phyloP scores from a whole-genome alignment of 805 yeast genomes.

The Pichia cabralensis region DNA sequence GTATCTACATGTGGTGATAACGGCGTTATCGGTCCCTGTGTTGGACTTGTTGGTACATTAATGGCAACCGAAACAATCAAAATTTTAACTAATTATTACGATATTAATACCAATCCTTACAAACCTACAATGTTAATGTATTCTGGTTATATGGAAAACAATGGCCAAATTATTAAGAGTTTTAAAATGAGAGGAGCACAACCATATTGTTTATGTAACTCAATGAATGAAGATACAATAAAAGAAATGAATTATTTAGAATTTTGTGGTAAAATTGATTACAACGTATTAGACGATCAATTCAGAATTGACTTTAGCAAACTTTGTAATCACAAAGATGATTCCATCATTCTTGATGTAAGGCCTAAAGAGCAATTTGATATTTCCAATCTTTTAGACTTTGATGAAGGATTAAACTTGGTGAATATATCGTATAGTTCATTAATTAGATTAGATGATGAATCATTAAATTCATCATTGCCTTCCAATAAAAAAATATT shows the following conservation, averaged over 20 bases:
- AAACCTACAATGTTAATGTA: slow-evolving; percentile 61
- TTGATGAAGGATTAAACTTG: slow-evolving; percentile 19
- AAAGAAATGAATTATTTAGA: slow-evolving; percentile 47
- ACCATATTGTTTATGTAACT: slow-evolving; percentile 51
- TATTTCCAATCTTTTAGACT: slow-evolving; percentile 48
- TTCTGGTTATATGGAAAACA: slow-evolving; percentile 46
- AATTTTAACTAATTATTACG: slow-evolving; percentile 49
- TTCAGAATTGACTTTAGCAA: slow-evolving; percentile 38
- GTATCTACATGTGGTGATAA: slow-evolving; percentile 87
- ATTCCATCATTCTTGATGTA: slow-evolving; percentile 51
- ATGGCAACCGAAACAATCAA: slow-evolving; percentile 87
- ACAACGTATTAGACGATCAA: slow-evolving; percentile 32
- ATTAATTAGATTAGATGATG: slow-evolving; percentile 26
- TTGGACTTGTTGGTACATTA: slow-evolving; percentile 79
- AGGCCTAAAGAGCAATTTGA: slow-evolving; percentile 70
- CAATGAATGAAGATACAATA: slow-evolving; percentile 48
- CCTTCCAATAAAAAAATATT: slow-evolving; percentile 24
- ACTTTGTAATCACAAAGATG: slow-evolving; percentile 11
- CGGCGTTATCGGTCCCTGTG: slow-evolving; percentile 94
- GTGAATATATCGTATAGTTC: slow-evolving; percentile 54
- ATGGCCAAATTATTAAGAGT: slow-evolving; percentile 46
- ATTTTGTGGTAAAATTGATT: slow-evolving; percentile 62
- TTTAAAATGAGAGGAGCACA: slow-evolving; percentile 75
- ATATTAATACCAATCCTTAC: slow-evolving; percentile 38
- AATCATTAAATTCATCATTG: slow-evolving; percentile 6